These are phyloP conservation scores for Plasmodium billcollinsi DNA, from an alignment of 169 alveolate genomes.

Conservation along the genomic window DNA sequence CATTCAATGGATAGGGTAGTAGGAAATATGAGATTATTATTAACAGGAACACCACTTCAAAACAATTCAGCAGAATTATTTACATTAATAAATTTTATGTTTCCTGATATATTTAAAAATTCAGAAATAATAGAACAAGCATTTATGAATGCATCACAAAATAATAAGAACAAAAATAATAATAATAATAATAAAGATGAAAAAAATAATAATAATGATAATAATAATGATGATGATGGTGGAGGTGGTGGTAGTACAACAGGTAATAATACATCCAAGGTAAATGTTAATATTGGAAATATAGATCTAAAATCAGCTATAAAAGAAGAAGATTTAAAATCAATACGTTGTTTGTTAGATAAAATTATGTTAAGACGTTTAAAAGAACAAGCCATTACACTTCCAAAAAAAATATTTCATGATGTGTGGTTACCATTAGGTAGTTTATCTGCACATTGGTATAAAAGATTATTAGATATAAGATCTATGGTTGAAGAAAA, in stretches of 20 bases:
- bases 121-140: constrained; percentile 96
- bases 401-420: constrained; percentile 91
- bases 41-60: constrained; percentile 97
- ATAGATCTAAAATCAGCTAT: constrained; percentile 79
- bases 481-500: constrained; percentile 86
- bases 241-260: not conserved
- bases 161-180: constrained; percentile 17
- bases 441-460: constrained; percentile 88
- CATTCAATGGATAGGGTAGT: constrained; percentile 93
- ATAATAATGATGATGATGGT: constrained; percentile 17
- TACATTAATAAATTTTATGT: constrained; percentile 95
- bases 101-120: constrained; percentile 97
- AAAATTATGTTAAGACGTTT: constrained; percentile 90
- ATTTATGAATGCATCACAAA: constrained; percentile 76
- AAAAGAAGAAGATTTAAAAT: constrained; percentile 85
- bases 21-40: constrained; percentile 92
- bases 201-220: constrained; percentile 37
- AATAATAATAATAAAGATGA: constrained; percentile 6
- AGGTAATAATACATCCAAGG: constrained; percentile 3
- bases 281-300: constrained; percentile 36
- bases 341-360: constrained; percentile 87
- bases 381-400: constrained; percentile 91
- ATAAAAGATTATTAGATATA: constrained; percentile 87
- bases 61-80: constrained; percentile 95
- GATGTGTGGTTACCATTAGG: constrained; percentile 94